phyloP scores from a whole-genome alignment of 2,329 filamentous ascomycete genomes.

The Phoma sp. region DNA sequence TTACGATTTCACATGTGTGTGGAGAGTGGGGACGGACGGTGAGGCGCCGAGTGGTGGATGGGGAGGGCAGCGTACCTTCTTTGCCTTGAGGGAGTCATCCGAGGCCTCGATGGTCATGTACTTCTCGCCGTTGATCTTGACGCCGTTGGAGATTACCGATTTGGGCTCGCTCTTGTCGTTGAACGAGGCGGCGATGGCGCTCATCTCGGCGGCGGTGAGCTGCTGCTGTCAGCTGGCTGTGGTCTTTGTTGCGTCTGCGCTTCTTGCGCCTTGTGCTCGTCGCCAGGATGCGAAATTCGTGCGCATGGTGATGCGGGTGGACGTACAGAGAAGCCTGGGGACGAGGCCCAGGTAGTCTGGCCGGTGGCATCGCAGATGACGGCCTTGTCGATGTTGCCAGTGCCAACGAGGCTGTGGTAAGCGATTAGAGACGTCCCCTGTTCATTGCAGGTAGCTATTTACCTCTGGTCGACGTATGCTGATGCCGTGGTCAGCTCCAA shows the following conservation, averaged over 20 bases:
- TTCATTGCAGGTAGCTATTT: constrained; percentile 8
- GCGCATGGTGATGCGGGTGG: constrained; percentile 12
- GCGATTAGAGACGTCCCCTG: constrained; percentile 21
- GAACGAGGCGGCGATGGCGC: constrained; percentile 58
- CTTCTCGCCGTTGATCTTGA: constrained; percentile 78
- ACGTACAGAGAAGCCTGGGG: constrained; percentile 81
- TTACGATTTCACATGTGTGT: not conserved
- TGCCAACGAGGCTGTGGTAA: constrained; percentile 49
- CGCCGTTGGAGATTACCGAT: constrained; percentile 72
- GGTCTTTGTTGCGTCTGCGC: not conserved
- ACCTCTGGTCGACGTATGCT: constrained; percentile 54
- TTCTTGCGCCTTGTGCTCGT: not conserved
- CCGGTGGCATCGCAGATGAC: constrained; percentile 58
- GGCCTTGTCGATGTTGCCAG: constrained; percentile 55
- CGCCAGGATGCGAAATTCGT: not conserved
- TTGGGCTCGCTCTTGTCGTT: constrained; percentile 66
- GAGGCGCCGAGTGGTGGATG: not conserved
- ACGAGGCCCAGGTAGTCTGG: constrained; percentile 76
- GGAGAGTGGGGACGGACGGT: not conserved
- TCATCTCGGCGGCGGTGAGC: constrained; percentile 62
- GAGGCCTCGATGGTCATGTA: constrained; percentile 80
- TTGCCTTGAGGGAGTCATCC: constrained; percentile 80
- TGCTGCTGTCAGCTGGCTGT: constrained; percentile 35
- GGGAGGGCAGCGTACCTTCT: constrained; percentile 68
- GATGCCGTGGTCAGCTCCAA: constrained; percentile 28